These are phyloP conservation scores for Pseudoturritis turrita DNA, from an alignment of 345 rosid genomes.

Conservation along the genomic window DNA sequence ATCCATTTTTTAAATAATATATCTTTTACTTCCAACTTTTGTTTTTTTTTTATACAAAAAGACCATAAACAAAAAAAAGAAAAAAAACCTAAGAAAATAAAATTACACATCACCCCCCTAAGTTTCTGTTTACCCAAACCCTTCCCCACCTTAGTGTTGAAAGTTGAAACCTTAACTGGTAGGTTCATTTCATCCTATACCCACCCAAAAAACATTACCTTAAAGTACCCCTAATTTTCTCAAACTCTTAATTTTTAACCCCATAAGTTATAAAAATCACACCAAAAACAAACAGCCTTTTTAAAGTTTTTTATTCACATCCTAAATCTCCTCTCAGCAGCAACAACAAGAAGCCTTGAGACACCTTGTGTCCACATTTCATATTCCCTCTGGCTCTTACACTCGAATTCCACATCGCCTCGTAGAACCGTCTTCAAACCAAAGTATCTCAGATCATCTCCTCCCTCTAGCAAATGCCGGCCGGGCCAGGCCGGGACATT, in stretches of 20 bases:
- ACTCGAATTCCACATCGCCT: conserved; percentile 80
- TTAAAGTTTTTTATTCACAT: conserved; percentile 31
- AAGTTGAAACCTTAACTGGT: conserved; percentile 14
- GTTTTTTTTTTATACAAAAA: conserved; percentile 14
- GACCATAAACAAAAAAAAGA: not conserved
- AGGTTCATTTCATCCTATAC: conserved; percentile 26
- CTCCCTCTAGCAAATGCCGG: conserved; percentile 86
- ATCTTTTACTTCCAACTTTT: not conserved
- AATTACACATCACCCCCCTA: conserved; percentile 17
- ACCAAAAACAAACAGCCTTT: conserved; percentile 1
- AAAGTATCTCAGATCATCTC: conserved; percentile 76
- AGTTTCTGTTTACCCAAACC: conserved; percentile 14
- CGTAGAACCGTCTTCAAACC: conserved; percentile 67
- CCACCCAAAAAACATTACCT: conserved; percentile 5
- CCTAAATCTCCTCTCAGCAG: conserved; percentile 65
- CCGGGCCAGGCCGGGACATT: conserved; percentile 92
- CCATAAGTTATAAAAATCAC: conserved; percentile 29
- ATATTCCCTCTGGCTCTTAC: conserved; percentile 71
- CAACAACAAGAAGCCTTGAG: conserved; percentile 67
- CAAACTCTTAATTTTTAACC: not conserved
- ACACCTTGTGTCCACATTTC: conserved; percentile 96
- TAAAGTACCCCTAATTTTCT: conserved; percentile 9
- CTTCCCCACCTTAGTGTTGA: conserved; percentile 8
- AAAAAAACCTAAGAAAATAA: not conserved
- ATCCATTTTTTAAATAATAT: not conserved